Base-by-base conservation (phyloP, 2,329 filamentous ascomycete genomes). In the Ceratocystis huliohia region DNA sequence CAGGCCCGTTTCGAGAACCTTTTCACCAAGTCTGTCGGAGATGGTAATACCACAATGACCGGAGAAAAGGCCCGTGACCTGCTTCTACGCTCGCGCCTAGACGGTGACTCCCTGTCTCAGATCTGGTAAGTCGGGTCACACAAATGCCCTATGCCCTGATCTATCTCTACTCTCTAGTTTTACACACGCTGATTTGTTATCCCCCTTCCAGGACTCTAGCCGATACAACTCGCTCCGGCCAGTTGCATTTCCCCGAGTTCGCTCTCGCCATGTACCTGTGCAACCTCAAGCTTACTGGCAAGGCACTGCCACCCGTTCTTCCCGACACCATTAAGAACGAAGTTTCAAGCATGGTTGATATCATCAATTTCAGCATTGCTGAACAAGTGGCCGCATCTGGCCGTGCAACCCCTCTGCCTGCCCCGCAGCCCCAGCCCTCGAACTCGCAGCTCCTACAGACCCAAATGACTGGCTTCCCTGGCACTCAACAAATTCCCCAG, bases 261-360 rank as follows among this genome's bases (percentile, higher is more conserved):
- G 94, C 94, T 6, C 81, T 99, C 67, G 90, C 94, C 69, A 97
- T 99, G 94, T 99, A 99, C 72, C 84, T 99, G 41, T 99, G 94
- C 80, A 99, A 97, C 73, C 74, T 99, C 71, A 94, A 88, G 74
- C 80, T 97, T 67, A 94, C 90, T 0, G 91, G 91, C 68, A 96
- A 96, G 76, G 80, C 86, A 0, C 76, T 99, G 28, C 94, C 94
- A 0, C 73, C 81, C 1, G 75, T 74, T 5, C 80, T 99, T 8
- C 94, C 94, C 0, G 91, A 96, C 41, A 88, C 85, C 68, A 87
- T 99, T 70, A 88, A 86, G 78, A 99, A 99, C 72, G 94, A 99
- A 75, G 94, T 99, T 20, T 97, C 93, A 2, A 96, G 94, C 76
- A 97, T 99, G 92, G 94, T 99, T 50, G 94, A 99, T 74, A 99